A percentile compares a stretch with the other conserved stretches of the same genome.
Conservation (phyloP, 805 yeast species). For the Komagataella kurtzmanii region DNA sequence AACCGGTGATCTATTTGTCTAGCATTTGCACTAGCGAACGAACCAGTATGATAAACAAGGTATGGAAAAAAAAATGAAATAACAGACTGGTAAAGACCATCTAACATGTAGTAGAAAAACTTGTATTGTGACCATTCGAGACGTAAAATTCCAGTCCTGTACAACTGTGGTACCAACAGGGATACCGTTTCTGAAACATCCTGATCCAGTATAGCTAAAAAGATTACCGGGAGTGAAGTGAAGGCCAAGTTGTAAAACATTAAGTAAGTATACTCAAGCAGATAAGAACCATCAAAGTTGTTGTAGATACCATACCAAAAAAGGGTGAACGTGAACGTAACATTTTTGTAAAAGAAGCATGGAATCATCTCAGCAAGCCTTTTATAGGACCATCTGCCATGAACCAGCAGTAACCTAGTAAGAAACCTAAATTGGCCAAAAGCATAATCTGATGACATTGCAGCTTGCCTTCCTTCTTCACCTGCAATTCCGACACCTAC, state of each 20-base stretch:
- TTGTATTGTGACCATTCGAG: slow-evolving; percentile 46
- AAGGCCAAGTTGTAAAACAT: slow-evolving; percentile 73
- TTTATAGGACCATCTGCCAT: slow-evolving; percentile 77
- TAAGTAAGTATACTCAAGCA: slow-evolving; percentile 66
- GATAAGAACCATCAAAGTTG: slow-evolving; percentile 62
- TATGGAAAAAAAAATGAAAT: slow-evolving; percentile 60
- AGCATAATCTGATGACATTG: slow-evolving; percentile 77
- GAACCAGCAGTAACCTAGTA: slow-evolving; percentile 52
- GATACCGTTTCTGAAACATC: slow-evolving; percentile 58
- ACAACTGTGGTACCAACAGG: slow-evolving; percentile 56
- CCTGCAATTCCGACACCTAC: slow-evolving; percentile 84
- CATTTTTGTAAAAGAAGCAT: slow-evolving; percentile 66
- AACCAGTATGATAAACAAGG: slow-evolving; percentile 33
- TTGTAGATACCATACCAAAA: slow-evolving; percentile 68
- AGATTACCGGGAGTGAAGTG: slow-evolving; percentile 67
- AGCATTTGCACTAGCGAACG: slow-evolving; percentile 27
- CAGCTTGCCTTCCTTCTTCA: slow-evolving; percentile 80
- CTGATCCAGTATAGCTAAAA: slow-evolving; percentile 62
- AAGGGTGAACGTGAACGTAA: slow-evolving; percentile 56
- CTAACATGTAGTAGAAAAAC: slow-evolving; percentile 50
- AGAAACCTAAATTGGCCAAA: slow-evolving; percentile 67
- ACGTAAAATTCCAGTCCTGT: slow-evolving; percentile 53
- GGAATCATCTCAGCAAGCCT: slow-evolving; percentile 70
- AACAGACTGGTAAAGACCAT: slow-evolving; percentile 62
- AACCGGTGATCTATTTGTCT: slow-evolving; percentile 49